A percentile compares a stretch with the other conserved stretches of the same genome.
phyloP scores from a whole-genome alignment of 345 rosid genomes.

The Angophora floribunda region DNA sequence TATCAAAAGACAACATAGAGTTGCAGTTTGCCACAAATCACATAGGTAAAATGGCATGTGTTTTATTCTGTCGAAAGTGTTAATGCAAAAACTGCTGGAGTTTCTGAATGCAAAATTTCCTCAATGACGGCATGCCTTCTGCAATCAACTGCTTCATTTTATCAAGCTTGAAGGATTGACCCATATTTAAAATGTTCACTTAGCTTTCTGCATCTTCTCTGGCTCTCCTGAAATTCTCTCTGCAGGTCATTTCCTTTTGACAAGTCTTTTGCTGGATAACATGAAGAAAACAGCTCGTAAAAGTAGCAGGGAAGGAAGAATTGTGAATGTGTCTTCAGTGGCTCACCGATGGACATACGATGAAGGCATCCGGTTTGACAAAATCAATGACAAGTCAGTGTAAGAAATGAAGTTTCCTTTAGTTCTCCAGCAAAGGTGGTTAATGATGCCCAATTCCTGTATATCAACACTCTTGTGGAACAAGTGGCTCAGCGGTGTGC shows the following conservation, averaged over 20 bases:
- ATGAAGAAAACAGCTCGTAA: slow-evolving; percentile 61
- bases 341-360: slow-evolving; percentile 44
- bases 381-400: slow-evolving; percentile 56
- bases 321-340: slow-evolving; percentile 57
- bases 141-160: background rate
- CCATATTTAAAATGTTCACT: background rate
- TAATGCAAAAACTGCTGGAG: background rate
- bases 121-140: background rate
- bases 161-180: background rate
- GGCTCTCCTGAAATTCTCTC: background rate
- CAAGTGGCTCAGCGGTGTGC: background rate
- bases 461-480: background rate
- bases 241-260: slow-evolving; percentile 74
- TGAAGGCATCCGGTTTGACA: slow-evolving; percentile 57
- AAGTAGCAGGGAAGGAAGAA: slow-evolving; percentile 63
- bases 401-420: slow-evolving; percentile 2
- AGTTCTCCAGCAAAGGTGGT: background rate
- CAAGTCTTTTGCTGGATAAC: slow-evolving; percentile 52
- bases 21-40: slow-evolving; percentile 49
- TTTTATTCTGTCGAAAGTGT: background rate
- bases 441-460: background rate
- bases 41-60: slow-evolving; percentile 17
- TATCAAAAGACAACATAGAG: slow-evolving; percentile 41
- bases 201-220: background rate
- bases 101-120: background rate